Percentiles rank a stretch among this genome's conserved stretches.
phyloP scores from a whole-genome alignment of 192 early-diverging fungal species.

The Pilobolus umbonatus region DNA sequence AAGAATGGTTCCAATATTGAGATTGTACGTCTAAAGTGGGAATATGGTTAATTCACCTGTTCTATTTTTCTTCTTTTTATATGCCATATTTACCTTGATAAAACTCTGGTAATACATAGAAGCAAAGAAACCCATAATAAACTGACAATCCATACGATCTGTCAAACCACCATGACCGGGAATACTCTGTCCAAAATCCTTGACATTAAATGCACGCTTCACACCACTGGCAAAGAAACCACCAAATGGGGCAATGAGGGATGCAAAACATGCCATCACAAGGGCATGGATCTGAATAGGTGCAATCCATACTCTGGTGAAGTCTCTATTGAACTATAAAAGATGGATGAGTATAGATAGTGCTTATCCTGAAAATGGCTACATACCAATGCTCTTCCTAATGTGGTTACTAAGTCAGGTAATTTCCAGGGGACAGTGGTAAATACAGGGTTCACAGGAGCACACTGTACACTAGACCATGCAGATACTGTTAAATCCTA shows the following conservation, averaged over 20 bases:
- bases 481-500: constrained; percentile 43
- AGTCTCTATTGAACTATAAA: constrained; percentile 15
- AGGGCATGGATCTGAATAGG: constrained; percentile 87
- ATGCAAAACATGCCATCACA: constrained; percentile 87
- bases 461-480: constrained; percentile 43
- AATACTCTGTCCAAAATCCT: constrained; percentile 95
- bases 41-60: background rate
- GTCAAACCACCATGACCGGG: constrained; percentile 97
- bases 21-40: constrained; percentile 14
- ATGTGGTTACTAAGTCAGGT: background rate
- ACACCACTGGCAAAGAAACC: constrained; percentile 97
- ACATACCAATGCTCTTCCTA: constrained; percentile 19
- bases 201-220: constrained; percentile 95
- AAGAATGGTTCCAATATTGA: constrained; percentile 22
- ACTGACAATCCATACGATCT: constrained; percentile 98
- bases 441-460: constrained; percentile 50
- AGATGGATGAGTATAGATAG: background rate
- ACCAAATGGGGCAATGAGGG: constrained; percentile 93
- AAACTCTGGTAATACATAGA: constrained; percentile 71
- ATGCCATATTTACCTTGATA: constrained; percentile 10
- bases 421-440: constrained; percentile 32
- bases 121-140: constrained; percentile 92
- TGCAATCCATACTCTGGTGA: constrained; percentile 60
- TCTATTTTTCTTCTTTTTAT: background rate
- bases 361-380: background rate